Base-by-base conservation (phyloP, 2,329 filamentous ascomycete species). In the Trichoderma koningiopsis region DNA sequence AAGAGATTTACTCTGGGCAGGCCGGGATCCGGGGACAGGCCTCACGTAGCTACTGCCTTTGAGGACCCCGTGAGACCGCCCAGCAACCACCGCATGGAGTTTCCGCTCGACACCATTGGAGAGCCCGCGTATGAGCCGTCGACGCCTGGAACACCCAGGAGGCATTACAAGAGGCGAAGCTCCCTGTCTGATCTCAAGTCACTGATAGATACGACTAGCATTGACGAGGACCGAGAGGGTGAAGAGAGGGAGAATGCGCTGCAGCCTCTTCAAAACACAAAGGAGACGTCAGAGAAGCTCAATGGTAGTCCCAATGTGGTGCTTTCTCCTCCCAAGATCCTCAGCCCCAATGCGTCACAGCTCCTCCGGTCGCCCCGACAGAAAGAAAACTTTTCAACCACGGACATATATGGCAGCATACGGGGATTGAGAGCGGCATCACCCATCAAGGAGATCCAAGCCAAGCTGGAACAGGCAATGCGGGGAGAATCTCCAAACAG, bases 111-210 rank as follows among this genome's bases (percentile, higher is more conserved):
- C 74, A 89, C 87, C 0, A 89, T 89, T 61, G 87, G 86, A 19
- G 87, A 89, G 74, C 87, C 87, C 1, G 82, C 83, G 0, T 80
- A 79, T 19, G 84, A 85, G 67, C 77, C 79, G 5, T 72, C 74
- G 10, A 72, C 77, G 4, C 70, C 77, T 1, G 85, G 82, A 72
- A 77, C 78, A n/a, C 81, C 83, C 56, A 89, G 87, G 77, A 94
- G 90, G 72, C 53, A 66, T n/a, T 1, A 57, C 27, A 97, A 97
- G 83, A 87, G 95, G 68, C 90, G 95, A 77, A 97, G 94, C 81
- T 97, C 94, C 31, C 82, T 98, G 53, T 97, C 94, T 5, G 95
- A 98, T 78, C 84, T 98, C 59, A 91, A 89, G 73, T 86, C 83
- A 68, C 82, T 92, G 22, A 89, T 95, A 80, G 86, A 85, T 52